Evolutionary conservation across 257 asterid genomes (phyloP).

Genomic region (Asclepias syriaca): DNA sequence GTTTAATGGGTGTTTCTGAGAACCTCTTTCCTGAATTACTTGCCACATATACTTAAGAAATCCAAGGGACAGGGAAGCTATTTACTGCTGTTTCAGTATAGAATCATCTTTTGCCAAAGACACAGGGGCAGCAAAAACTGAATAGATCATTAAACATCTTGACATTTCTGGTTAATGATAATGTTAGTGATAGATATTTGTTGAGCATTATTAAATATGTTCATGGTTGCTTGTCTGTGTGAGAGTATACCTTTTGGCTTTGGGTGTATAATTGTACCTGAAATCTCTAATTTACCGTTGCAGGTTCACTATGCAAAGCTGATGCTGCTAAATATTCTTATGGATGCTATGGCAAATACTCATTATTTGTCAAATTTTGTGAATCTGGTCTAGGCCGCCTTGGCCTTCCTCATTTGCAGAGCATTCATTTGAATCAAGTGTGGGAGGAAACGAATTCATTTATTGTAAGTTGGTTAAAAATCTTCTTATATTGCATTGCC

Average conservation of each 20-base stretch:
- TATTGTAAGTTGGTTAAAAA: conserved; percentile 44
- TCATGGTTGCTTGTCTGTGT: background rate
- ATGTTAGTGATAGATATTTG: background rate
- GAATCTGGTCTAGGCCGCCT: conserved; percentile 62
- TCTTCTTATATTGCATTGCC: background rate
- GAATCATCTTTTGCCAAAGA: background rate
- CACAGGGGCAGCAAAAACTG: background rate
- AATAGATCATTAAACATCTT: background rate
- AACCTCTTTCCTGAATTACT: background rate
- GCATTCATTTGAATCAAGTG: conserved; percentile 39
- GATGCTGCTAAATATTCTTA: conserved; percentile 25
- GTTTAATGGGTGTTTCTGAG: background rate
- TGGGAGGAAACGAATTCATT: conserved; percentile 67
- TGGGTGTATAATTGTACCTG: background rate
- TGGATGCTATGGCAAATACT: conserved; percentile 33
- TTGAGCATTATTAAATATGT: background rate
- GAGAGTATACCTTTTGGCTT: background rate
- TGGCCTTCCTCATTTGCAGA: conserved; percentile 43
- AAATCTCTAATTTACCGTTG: conserved; percentile 18
- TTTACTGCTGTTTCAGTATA: background rate
- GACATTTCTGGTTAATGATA: background rate
- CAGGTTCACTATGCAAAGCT: conserved; percentile 36
- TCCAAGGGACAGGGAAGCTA: background rate
- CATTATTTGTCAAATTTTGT: conserved; percentile 58
- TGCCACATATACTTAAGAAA: background rate